Evolutionary conservation across 768 basidiomycete genomes (phyloP).

Genomic region (Candolleomyces efflorescens): DNA sequence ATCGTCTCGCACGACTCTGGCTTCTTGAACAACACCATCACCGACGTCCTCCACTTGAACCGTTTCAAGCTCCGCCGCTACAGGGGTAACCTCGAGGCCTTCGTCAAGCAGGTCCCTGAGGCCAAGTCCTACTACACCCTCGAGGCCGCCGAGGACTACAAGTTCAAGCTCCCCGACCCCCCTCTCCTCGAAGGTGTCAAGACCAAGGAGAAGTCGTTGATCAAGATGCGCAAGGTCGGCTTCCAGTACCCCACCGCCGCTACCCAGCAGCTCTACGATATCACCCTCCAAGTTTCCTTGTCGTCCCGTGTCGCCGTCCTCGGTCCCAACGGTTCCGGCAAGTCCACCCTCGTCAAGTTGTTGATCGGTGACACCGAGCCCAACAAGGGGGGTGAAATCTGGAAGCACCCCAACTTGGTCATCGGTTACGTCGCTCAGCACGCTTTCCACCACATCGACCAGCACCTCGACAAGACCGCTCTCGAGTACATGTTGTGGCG

Average conservation of each 20-base stretch:
- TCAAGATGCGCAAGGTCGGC: constrained; percentile 97
- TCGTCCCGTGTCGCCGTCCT: constrained; percentile 98
- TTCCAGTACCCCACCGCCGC: constrained; percentile 91
- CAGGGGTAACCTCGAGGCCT: constrained; percentile 91
- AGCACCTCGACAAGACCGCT: constrained; percentile 97
- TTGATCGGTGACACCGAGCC: constrained; percentile 96
- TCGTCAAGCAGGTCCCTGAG: constrained; percentile 93
- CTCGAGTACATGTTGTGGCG: constrained; percentile 99
- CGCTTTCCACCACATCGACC: constrained; percentile 99
- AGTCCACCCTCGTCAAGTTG: constrained; percentile 95
- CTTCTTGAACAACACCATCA: constrained; percentile 98
- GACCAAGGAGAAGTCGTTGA: constrained; percentile 96
- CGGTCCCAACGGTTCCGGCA: constrained; percentile 98
- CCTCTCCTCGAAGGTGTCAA: constrained; percentile 99
- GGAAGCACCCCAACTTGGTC: constrained; percentile 99
- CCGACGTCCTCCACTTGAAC: constrained; percentile 95
- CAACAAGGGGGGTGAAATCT: constrained; percentile 95
- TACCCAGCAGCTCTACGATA: constrained; percentile 90
- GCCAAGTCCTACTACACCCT: constrained; percentile 98
- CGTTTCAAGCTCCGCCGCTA: constrained; percentile 97
- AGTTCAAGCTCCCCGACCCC: constrained; percentile 96
- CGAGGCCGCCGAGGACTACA: constrained; percentile 94
- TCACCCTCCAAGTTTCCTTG: constrained; percentile 94
- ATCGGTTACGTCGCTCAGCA: constrained; percentile 99
- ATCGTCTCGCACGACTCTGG: constrained; percentile 97